phyloP scores from a whole-genome alignment of 1,139 yeast species.

The Pichia kudriavzevii region DNA sequence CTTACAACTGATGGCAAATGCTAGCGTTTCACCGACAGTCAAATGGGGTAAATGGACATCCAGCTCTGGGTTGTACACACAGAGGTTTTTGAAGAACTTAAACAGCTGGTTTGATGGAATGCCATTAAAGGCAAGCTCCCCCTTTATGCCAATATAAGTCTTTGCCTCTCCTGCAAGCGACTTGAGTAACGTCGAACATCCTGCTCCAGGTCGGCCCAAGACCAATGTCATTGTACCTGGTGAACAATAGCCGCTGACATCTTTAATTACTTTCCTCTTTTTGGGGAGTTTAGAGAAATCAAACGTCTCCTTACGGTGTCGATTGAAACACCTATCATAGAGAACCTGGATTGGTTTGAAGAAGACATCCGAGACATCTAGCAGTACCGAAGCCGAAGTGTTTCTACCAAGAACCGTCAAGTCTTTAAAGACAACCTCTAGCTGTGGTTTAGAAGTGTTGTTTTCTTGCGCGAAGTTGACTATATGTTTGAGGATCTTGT shows the following conservation, averaged over 20 bases:
- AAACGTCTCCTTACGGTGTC: slow-evolving; percentile 6
- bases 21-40: slow-evolving; percentile 37
- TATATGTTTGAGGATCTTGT: slow-evolving; percentile 27
- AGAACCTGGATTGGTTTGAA: slow-evolving; percentile 29
- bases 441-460: slow-evolving; percentile 37
- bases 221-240: slow-evolving; percentile 50
- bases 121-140: slow-evolving; percentile 39
- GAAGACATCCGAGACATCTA: slow-evolving; percentile 38
- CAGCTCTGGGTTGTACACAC: slow-evolving; percentile 37
- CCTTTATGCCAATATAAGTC: slow-evolving; percentile 22
- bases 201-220: slow-evolving; percentile 51
- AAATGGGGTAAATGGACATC: slow-evolving; percentile 40
- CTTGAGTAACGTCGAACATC: slow-evolving; percentile 42
- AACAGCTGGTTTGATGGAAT: slow-evolving; percentile 59
- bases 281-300: slow-evolving; percentile 21
- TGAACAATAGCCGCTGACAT: slow-evolving; percentile 36
- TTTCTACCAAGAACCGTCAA: slow-evolving; percentile 44
- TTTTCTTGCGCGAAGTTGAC: slow-evolving; percentile 30
- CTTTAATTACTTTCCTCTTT: slow-evolving; percentile 33
- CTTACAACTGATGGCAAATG: slow-evolving; percentile 37
- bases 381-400: slow-evolving; percentile 37
- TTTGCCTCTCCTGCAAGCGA: slow-evolving; percentile 29
- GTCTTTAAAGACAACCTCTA: slow-evolving; percentile 42
- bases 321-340: slow-evolving; percentile 2
- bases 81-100: slow-evolving; percentile 32